phyloP scores from a whole-genome alignment of 2,329 filamentous ascomycete species.

The Colletotrichum trifolii region DNA sequence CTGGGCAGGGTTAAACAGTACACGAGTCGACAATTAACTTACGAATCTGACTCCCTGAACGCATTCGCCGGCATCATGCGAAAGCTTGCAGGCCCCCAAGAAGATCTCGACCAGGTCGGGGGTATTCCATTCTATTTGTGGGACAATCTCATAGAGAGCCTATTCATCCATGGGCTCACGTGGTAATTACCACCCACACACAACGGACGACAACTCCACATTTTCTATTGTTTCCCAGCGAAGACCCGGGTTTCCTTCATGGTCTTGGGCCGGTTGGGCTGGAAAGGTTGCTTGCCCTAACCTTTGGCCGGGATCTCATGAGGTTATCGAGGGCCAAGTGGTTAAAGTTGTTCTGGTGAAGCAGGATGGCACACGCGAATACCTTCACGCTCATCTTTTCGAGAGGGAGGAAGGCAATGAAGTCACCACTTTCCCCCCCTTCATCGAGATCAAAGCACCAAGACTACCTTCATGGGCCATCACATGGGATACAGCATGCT shows the following conservation, averaged over 20 bases:
- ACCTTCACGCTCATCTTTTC: too few species aligned
- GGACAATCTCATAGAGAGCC: neutral
- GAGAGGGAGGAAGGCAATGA: fast-evolving
- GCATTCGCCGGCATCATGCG: neutral
- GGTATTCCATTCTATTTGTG: neutral
- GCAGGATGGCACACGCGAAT: too few species aligned
- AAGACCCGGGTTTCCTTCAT: neutral
- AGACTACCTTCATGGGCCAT: too few species aligned
- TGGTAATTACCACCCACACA: neutral
- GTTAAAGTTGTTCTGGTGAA: too few species aligned
- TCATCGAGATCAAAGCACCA: too few species aligned
- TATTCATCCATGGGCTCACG: neutral
- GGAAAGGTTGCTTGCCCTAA: neutral
- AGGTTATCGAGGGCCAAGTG: too few species aligned
- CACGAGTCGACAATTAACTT: neutral
- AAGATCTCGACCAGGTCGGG: neutral
- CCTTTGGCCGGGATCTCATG: too few species aligned
- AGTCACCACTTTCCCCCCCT: too few species aligned
- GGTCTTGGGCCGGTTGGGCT: neutral
- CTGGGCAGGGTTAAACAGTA: neutral
- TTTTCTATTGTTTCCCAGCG: neutral
- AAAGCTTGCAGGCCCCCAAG: neutral
- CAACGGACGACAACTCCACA: neutral
- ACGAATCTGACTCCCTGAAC: neutral
- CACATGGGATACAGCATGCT: too few species aligned